Conservation (phyloP, 208 protist species). For the Leishmania martiniquensis region DNA sequence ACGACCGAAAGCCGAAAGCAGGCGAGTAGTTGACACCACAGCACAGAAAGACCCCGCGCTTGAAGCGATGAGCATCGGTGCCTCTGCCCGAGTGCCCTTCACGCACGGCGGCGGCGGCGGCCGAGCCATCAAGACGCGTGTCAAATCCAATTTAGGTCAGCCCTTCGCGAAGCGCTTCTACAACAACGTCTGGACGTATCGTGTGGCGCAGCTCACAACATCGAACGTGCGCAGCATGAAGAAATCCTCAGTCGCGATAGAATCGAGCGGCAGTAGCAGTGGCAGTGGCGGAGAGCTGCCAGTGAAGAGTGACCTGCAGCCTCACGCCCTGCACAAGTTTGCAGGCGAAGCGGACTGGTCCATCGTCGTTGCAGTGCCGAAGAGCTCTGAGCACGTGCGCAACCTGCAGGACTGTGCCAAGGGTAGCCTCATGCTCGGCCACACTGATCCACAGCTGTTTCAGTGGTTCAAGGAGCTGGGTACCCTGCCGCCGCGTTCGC, state of each 20-base stretch:
- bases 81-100: slow-evolving; percentile 18
- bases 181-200: slow-evolving; percentile 82
- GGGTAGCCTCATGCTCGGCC: slow-evolving; percentile 80
- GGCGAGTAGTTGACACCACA: neutral
- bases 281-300: slow-evolving; percentile 35
- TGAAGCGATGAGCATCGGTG: slow-evolving; percentile 2
- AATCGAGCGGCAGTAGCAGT: slow-evolving; percentile 18
- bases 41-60: neutral
- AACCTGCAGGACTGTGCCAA: slow-evolving; percentile 71
- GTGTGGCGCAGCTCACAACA: slow-evolving; percentile 83
- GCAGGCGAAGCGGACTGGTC: slow-evolving; percentile 67
- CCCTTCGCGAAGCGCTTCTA: slow-evolving; percentile 70
- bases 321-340: slow-evolving; percentile 82
- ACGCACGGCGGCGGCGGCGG: slow-evolving; percentile 52
- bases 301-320: slow-evolving; percentile 83
- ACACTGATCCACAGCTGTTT: slow-evolving; percentile 90
- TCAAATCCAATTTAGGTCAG: slow-evolving; percentile 70
- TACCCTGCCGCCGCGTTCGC: slow-evolving; percentile 71
- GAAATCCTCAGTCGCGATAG: slow-evolving; percentile 56
- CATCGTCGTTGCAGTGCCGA: slow-evolving; percentile 72
- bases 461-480: slow-evolving; percentile 92
- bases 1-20: neutral
- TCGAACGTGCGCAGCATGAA: slow-evolving; percentile 69
- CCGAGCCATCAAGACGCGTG: slow-evolving; percentile 72
- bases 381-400: slow-evolving; percentile 75